Evolutionary conservation across 192 early-diverging fungal genomes (phyloP).

Genomic region (Pilaira anomala): DNA sequence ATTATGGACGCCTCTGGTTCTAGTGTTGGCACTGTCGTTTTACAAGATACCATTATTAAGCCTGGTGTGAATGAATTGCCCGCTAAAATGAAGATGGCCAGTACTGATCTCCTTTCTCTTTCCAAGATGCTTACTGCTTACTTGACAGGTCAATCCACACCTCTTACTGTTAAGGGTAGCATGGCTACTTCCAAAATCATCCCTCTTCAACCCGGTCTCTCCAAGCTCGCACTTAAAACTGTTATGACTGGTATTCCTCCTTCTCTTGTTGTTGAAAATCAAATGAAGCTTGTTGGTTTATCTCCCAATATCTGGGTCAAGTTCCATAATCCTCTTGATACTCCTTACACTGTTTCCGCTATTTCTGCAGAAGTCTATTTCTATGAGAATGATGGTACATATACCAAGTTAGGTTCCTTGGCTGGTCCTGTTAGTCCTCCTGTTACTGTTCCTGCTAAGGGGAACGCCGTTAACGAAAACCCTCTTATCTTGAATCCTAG

Average conservation of each 20-base stretch:
- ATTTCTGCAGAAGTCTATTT: conserved; percentile 14
- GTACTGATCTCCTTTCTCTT: conserved; percentile 26
- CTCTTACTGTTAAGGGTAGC: conserved; percentile 40
- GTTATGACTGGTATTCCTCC: conserved; percentile 43
- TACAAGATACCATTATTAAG: conserved; percentile 39
- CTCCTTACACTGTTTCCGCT: conserved; percentile 12
- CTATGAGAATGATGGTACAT: neutral
- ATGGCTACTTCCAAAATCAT: conserved; percentile 36
- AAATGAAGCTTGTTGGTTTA: conserved; percentile 12
- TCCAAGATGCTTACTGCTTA: conserved; percentile 39
- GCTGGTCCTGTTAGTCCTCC: neutral
- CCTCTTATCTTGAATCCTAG: conserved; percentile 2
- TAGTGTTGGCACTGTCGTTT: conserved; percentile 39
- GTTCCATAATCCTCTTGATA: conserved; percentile 28
- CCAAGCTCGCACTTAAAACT: conserved; percentile 36
- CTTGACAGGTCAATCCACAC: conserved; percentile 35
- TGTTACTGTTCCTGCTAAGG: conserved; percentile 20
- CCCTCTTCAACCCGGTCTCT: conserved; percentile 44
- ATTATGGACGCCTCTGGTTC: conserved; percentile 19
- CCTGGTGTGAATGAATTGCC: conserved; percentile 46
- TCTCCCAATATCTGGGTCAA: conserved; percentile 7
- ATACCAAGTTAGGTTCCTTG: conserved; percentile 13
- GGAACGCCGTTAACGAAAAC: neutral
- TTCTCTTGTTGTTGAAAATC: conserved; percentile 31
- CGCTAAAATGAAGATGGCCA: conserved; percentile 39